phyloP scores from a whole-genome alignment of 352 stramenopile species.

The Pythium scleroteichum region DNA sequence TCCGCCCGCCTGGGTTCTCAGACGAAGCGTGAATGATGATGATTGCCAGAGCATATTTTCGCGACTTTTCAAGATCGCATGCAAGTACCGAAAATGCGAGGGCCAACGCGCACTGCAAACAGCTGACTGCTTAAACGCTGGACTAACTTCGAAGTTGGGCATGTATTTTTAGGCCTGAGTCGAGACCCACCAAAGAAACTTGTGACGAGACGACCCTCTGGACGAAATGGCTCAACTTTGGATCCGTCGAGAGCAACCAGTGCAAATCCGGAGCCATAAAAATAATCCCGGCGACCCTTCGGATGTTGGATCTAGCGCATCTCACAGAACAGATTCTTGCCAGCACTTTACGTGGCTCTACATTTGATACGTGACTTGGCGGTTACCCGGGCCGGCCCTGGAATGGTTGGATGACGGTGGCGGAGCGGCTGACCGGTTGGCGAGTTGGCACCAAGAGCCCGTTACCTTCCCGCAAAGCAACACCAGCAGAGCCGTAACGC shows the following conservation, averaged over 20 bases:
- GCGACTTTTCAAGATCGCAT: too few species aligned
- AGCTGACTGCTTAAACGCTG: neutral
- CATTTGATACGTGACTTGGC: neutral
- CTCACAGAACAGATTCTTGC: too few species aligned
- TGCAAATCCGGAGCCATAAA: too few species aligned
- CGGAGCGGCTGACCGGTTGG: neutral
- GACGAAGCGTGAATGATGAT: too few species aligned
- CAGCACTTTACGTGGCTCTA: neutral
- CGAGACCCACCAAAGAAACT: neutral
- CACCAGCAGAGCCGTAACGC: slow-evolving; percentile 2
- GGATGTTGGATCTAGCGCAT: too few species aligned
- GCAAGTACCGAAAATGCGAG: neutral
- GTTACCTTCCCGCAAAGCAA: slow-evolving; percentile 1
- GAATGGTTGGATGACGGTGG: neutral
- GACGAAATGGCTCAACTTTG: too few species aligned
- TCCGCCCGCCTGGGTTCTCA: too few species aligned
- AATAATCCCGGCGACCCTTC: too few species aligned
- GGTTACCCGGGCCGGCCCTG: neutral
- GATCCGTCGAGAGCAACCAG: too few species aligned
- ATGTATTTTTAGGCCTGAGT: slow-evolving; percentile 1
- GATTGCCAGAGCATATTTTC: too few species aligned
- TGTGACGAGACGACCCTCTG: too few species aligned
- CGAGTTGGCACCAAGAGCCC: neutral
- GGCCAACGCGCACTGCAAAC: neutral
- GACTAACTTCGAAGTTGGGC: too few species aligned